Percentiles rank a stretch among this genome's conserved stretches.
These are phyloP conservation scores for Medicago truncatula DNA, from an alignment of 306 rosid genomes.

Conservation along the genomic window MtrunA17r5.0-ANR NC_053049.1:6899001-6899500, in stretches of 20 bases:
- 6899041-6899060: conserved; percentile 26
- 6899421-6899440: conserved; percentile 89
- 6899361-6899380: conserved; percentile 96
- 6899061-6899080: conserved; percentile 23
- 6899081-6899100: conserved; percentile 2
- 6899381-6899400: conserved; percentile 91
- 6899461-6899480: conserved; percentile 30
- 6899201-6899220: not conserved
- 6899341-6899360: conserved; percentile 96
- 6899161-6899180: not conserved
- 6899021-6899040: conserved; percentile 31
- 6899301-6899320: conserved; percentile 70
- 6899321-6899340: conserved; percentile 92
- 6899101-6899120: conserved; percentile 21
- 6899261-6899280: not conserved
- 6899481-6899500: conserved; percentile 14
- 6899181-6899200: not conserved
- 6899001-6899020: conserved; percentile 33
- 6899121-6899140: conserved; percentile 21
- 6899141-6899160: conserved; percentile 13
- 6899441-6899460: conserved; percentile 81
- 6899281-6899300: conserved; percentile 44
- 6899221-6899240: not conserved
- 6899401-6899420: conserved; percentile 84
- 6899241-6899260: not conserved